Evolutionary conservation across 1,139 yeast species (phyloP).

Genomic region (Kodamaea derodonti): DNA sequence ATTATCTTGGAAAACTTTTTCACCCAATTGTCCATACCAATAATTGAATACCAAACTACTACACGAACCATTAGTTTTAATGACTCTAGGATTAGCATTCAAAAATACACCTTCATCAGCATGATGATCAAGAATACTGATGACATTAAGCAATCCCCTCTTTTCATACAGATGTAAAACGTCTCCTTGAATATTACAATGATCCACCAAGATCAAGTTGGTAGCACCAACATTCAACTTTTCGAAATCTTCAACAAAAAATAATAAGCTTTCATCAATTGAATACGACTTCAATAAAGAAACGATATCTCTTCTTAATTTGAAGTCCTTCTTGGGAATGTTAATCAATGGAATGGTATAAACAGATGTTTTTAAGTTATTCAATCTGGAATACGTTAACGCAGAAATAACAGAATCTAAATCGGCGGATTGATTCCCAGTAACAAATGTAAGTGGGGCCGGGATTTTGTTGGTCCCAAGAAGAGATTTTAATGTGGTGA

Average conservation of each 20-base stretch:
- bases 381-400: slow-evolving; percentile 62
- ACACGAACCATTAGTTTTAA: slow-evolving; percentile 71
- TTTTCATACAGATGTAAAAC: slow-evolving; percentile 21
- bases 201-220: slow-evolving; percentile 71
- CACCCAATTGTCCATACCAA: slow-evolving; percentile 38
- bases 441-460: slow-evolving; percentile 44
- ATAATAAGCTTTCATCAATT: slow-evolving; percentile 47
- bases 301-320: slow-evolving; percentile 67
- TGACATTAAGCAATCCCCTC: slow-evolving; percentile 32
- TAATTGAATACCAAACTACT: slow-evolving; percentile 66
- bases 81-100: slow-evolving; percentile 54
- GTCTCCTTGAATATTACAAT: slow-evolving; percentile 65
- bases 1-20: slow-evolving; percentile 15
- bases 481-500: slow-evolving; percentile 17
- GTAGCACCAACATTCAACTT: slow-evolving; percentile 17
- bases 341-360: slow-evolving; percentile 64
- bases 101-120: slow-evolving; percentile 57
- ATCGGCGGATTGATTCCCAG: slow-evolving; percentile 86
- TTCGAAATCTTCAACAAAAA: slow-evolving; percentile 63
- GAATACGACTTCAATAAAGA: slow-evolving; percentile 47
- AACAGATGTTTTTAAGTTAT: slow-evolving; percentile 21
- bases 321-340: slow-evolving; percentile 62
- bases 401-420: slow-evolving; percentile 83
- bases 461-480: slow-evolving; percentile 13
- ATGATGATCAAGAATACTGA: slow-evolving; percentile 82